Percentiles rank a stretch among this genome's conserved stretches.
These are phyloP conservation scores for Fusarium oligoseptatum DNA, from an alignment of 2,329 filamentous ascomycete species.

Conservation along the genomic window DNA sequence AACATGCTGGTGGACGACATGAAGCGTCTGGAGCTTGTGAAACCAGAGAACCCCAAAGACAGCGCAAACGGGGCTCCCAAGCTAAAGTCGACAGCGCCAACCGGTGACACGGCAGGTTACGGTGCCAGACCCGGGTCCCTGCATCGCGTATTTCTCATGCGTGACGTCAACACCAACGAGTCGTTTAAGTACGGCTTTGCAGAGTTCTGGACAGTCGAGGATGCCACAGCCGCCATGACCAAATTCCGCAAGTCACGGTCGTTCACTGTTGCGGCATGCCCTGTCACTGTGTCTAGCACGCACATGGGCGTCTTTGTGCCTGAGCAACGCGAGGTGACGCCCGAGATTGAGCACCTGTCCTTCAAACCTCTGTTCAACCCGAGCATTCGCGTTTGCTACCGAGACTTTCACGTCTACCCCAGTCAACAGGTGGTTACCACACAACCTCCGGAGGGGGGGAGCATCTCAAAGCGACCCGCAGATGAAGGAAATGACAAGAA, in stretches of 20 bases:
- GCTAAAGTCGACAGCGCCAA: slow-evolving; percentile 71
- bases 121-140: slow-evolving; percentile 82
- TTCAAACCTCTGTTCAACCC: slow-evolving; percentile 80
- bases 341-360: slow-evolving; percentile 71
- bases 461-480: slow-evolving; percentile 39
- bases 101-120: slow-evolving; percentile 68
- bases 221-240: slow-evolving; percentile 79
- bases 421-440: slow-evolving; percentile 73
- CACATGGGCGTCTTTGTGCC: slow-evolving; percentile 89
- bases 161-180: slow-evolving; percentile 77
- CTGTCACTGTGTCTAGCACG: slow-evolving; percentile 79
- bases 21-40: slow-evolving; percentile 77
- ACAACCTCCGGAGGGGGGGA: slow-evolving; percentile 57
- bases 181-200: slow-evolving; percentile 88
- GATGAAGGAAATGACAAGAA: slow-evolving; percentile 55
- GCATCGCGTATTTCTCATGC: slow-evolving; percentile 80
- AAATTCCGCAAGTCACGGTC: slow-evolving; percentile 80
- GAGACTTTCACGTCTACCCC: slow-evolving; percentile 80
- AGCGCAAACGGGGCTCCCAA: slow-evolving; percentile 62
- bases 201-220: slow-evolving; percentile 82
- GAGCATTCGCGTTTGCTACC: slow-evolving; percentile 77
- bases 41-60: slow-evolving; percentile 62
- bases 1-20: slow-evolving; percentile 79
- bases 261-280: slow-evolving; percentile 82
- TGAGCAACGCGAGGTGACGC: slow-evolving; percentile 69